Percentiles rank a stretch among this genome's conserved stretches.
phyloP scores from a whole-genome alignment of 257 asterid species.

The Anisodus acutangulus region DNA sequence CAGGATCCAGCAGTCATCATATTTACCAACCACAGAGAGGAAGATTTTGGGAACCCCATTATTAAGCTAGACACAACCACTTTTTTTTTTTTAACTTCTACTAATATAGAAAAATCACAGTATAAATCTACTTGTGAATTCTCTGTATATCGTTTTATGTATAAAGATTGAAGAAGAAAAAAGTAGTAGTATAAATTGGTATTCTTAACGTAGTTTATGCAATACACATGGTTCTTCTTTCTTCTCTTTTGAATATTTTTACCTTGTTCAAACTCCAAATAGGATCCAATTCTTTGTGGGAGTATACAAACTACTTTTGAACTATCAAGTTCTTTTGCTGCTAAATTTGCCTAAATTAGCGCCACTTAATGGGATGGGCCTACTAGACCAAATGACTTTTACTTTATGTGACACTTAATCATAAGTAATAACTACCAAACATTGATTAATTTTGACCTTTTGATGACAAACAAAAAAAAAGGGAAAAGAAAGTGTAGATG shows the following conservation, averaged over 20 bases:
- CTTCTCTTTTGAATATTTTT: background rate
- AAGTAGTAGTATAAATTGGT: background rate
- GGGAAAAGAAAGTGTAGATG: background rate
- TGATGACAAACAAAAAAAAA: too few species aligned
- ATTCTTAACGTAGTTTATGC: background rate
- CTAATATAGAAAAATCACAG: background rate
- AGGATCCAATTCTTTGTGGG: background rate
- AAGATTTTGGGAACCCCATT: background rate
- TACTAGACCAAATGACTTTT: background rate
- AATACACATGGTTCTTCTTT: background rate
- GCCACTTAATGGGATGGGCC: slow-evolving; percentile 11
- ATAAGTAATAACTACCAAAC: slow-evolving; percentile 23
- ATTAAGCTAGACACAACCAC: background rate
- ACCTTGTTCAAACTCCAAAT: slow-evolving; percentile 1
- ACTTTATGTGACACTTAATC: background rate
- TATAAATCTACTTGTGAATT: background rate
- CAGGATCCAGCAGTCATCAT: background rate
- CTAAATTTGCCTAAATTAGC: slow-evolving; percentile 5
- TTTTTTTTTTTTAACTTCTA: background rate
- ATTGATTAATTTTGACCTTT: background rate
- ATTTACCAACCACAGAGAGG: background rate
- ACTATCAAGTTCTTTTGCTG: background rate
- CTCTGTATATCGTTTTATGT: background rate
- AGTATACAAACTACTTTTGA: background rate
- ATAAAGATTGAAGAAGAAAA: background rate